These are phyloP conservation scores for Chalaropsis ovoidea DNA, from an alignment of 2,329 filamentous ascomycete species.

Conservation along the genomic window DNA sequence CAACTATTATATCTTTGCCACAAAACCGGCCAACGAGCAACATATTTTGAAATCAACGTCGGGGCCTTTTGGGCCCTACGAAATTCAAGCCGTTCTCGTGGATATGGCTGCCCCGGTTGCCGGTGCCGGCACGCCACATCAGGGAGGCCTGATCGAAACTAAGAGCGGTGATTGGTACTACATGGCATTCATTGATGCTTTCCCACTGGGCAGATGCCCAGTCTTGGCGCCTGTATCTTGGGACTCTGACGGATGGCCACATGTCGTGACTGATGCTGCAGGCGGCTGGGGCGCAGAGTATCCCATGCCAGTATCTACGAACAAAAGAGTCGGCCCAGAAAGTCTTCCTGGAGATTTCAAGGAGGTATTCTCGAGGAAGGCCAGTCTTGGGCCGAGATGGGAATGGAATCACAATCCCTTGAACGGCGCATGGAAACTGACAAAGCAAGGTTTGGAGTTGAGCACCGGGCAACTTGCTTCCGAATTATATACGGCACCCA, in stretches of 20 bases:
- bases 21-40: conserved; percentile 37
- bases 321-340: conserved; percentile 25
- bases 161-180: conserved; percentile 47
- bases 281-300: conserved; percentile 40
- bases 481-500: conserved; percentile 39
- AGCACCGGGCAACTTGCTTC: conserved; percentile 41
- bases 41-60: conserved; percentile 42
- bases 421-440: conserved; percentile 37
- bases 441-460: conserved; percentile 35
- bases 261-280: conserved; percentile 34
- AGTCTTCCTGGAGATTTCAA: conserved; percentile 38
- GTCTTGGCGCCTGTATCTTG: conserved; percentile 45
- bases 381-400: conserved; percentile 36
- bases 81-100: conserved; percentile 37
- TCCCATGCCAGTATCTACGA: conserved; percentile 31
- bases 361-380: conserved; percentile 29
- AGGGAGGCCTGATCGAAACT: conserved; percentile 46
- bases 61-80: conserved; percentile 44
- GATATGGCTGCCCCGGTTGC: conserved; percentile 36
- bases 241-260: conserved; percentile 39
- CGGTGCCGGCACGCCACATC: conserved; percentile 38
- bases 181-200: conserved; percentile 44
- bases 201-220: conserved; percentile 45
- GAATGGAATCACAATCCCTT: conserved; percentile 55
- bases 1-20: conserved; percentile 40